Conservation (phyloP, 306 rosid genomes). For the Prunus armeniaca region DNA sequence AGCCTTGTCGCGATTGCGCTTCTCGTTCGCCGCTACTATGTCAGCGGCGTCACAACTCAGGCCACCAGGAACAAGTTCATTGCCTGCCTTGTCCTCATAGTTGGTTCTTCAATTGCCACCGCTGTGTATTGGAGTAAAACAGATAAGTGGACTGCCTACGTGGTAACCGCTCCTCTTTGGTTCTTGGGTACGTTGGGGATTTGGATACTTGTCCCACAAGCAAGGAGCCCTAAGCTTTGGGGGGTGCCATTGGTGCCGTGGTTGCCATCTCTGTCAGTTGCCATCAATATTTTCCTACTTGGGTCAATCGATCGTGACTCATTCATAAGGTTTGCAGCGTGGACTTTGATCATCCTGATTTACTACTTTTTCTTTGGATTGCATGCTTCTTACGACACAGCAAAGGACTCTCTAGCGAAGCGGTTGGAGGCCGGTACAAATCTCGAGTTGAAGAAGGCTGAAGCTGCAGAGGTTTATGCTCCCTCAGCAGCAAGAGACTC, state of each 20-base stretch:
- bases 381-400: conserved; percentile 64
- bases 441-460: background rate
- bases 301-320: conserved; percentile 69
- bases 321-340: conserved; percentile 46
- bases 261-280: conserved; percentile 67
- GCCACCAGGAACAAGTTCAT: conserved; percentile 39
- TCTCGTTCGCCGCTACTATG: conserved; percentile 65
- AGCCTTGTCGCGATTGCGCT: conserved; percentile 72
- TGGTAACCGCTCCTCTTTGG: conserved; percentile 48
- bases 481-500: background rate
- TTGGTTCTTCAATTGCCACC: conserved; percentile 45
- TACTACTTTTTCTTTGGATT: conserved; percentile 59
- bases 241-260: conserved; percentile 81
- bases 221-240: conserved; percentile 62
- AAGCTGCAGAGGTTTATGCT: background rate
- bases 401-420: conserved; percentile 25
- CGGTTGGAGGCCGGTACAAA: conserved; percentile 1
- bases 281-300: conserved; percentile 68
- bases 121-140: conserved; percentile 36
- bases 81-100: conserved; percentile 30
- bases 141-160: conserved; percentile 49
- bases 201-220: conserved; percentile 54
- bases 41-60: conserved; percentile 40
- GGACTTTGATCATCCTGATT: conserved; percentile 45
- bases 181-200: conserved; percentile 42